phyloP scores from a whole-genome alignment of 192 early-diverging fungal genomes.

The Coemansia sp. region DNA sequence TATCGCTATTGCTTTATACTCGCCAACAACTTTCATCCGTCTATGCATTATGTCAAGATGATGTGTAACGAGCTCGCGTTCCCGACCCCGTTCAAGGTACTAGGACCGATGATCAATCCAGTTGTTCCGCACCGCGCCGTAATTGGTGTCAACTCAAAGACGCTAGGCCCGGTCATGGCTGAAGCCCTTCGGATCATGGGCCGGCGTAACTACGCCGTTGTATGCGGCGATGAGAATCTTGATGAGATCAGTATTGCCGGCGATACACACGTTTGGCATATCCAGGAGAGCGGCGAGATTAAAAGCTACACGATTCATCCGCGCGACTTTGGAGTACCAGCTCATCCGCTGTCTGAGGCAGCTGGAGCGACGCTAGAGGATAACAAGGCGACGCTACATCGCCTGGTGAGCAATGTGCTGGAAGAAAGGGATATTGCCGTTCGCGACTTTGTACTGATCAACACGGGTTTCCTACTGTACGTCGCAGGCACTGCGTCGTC shows the following conservation, averaged over 20 bases:
- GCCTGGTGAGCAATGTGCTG: constrained; percentile 68
- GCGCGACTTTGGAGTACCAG: constrained; percentile 81
- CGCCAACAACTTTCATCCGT: constrained; percentile 87
- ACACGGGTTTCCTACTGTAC: constrained; percentile 83
- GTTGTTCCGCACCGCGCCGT: constrained; percentile 77
- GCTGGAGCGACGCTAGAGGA: constrained; percentile 65
- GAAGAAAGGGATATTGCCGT: constrained; percentile 61
- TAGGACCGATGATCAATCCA: constrained; percentile 92
- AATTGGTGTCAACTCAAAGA: constrained; percentile 85
- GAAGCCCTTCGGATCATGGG: constrained; percentile 79
- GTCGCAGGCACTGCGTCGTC: constrained; percentile 72
- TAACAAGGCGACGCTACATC: constrained; percentile 72
- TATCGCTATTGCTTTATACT: constrained; percentile 90
- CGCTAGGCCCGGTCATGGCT: constrained; percentile 78
- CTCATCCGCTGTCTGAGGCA: constrained; percentile 71
- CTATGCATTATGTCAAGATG: constrained; percentile 76
- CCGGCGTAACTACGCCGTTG: constrained; percentile 81
- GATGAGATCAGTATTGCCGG: constrained; percentile 94
- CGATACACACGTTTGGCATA: constrained; percentile 84
- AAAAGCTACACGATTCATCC: constrained; percentile 69
- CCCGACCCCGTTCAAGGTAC: constrained; percentile 90
- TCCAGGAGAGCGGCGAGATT: constrained; percentile 63
- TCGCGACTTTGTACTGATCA: constrained; percentile 90
- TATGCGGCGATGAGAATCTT: constrained; percentile 85
- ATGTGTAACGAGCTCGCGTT: constrained; percentile 86